Conservation (phyloP, 202 grass and related monocot species). For the Musa balbisiana region DNA sequence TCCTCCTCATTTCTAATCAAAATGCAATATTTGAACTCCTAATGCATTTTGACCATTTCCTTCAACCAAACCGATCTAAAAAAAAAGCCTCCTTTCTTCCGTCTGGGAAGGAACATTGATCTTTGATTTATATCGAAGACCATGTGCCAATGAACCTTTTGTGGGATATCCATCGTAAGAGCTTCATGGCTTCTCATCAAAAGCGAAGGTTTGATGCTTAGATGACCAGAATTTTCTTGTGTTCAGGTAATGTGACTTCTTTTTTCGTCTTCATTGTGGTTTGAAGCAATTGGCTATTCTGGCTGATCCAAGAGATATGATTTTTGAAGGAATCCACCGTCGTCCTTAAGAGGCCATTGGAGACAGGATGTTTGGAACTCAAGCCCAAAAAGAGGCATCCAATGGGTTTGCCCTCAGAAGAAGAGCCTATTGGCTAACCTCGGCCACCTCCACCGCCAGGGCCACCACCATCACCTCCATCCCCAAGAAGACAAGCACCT, state of each 20-base stretch:
- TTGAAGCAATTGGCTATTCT: not conserved
- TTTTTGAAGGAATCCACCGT: not conserved
- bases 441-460: constrained; percentile 8
- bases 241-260: not conserved
- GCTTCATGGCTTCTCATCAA: not conserved
- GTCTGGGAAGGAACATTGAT: not conserved
- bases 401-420: constrained; percentile 29
- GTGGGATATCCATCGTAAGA: not conserved
- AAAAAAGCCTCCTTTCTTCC: not conserved
- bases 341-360: not conserved
- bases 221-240: not conserved
- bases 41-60: not conserved
- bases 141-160: not conserved
- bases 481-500: constrained; percentile 28
- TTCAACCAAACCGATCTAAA: not conserved
- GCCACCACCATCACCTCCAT: constrained; percentile 29
- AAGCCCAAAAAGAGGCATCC: constrained; percentile 25
- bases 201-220: not conserved
- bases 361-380: constrained; percentile 36
- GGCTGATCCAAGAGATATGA: not conserved
- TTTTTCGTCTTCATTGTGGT: not conserved
- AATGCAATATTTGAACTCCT: not conserved
- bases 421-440: constrained; percentile 34
- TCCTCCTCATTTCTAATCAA: not conserved
- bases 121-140: not conserved